phyloP scores from a whole-genome alignment of 805 yeast genomes.

The Hanseniaspora nectarophila region DNA sequence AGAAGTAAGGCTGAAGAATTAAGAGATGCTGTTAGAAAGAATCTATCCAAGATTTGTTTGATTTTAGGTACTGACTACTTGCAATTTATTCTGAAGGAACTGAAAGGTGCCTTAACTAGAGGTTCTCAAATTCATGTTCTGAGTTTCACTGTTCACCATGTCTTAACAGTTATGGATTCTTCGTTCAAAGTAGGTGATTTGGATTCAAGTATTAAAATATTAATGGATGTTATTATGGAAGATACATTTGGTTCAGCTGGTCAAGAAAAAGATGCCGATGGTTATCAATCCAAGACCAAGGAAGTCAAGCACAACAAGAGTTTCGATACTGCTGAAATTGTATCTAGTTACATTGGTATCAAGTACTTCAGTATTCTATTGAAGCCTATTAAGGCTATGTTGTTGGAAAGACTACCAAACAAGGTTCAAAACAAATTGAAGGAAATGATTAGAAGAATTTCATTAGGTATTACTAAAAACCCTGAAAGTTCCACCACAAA shows the following conservation, averaged over 20 bases:
- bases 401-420: conserved; percentile 51
- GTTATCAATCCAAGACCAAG: conserved; percentile 70
- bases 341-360: conserved; percentile 54
- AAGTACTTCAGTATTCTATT: conserved; percentile 45
- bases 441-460: conserved; percentile 62
- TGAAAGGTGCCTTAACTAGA: conserved; percentile 63
- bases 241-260: conserved; percentile 87
- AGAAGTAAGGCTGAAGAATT: conserved; percentile 76
- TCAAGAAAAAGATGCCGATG: conserved; percentile 89
- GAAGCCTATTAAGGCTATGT: conserved; percentile 53
- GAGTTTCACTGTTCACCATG: conserved; percentile 71
- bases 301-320: conserved; percentile 86
- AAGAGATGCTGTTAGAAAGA: conserved; percentile 74
- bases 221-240: conserved; percentile 73
- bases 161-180: conserved; percentile 44
- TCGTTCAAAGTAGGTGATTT: conserved; percentile 55
- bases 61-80: conserved; percentile 65
- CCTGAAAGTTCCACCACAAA: conserved; percentile 44
- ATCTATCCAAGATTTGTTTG: conserved; percentile 50
- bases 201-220: conserved; percentile 48
- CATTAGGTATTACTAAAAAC: conserved; percentile 71
- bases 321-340: conserved; percentile 71
- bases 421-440: conserved; percentile 65
- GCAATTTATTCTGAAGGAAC: conserved; percentile 62
- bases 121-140: conserved; percentile 92